Conservation (phyloP, 306 rosid species). For the Vigna reflexopilosa region DNA sequence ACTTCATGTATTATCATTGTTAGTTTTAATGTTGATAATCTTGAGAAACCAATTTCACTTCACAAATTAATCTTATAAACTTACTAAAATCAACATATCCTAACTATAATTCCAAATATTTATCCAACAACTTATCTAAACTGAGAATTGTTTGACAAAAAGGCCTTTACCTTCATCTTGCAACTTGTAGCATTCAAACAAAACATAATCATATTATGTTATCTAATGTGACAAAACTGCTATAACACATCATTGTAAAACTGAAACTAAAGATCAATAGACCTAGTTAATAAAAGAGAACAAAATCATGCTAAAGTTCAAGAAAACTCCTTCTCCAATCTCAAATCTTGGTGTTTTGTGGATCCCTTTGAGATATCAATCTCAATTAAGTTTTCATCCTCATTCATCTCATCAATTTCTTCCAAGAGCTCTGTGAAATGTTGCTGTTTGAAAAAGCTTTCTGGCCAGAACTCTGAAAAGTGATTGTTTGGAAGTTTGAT, state of each 20-base stretch:
- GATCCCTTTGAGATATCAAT: slow-evolving; percentile 72
- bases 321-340: slow-evolving; percentile 43
- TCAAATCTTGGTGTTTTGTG: slow-evolving; percentile 50
- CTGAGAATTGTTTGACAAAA: no score
- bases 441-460: slow-evolving; percentile 44
- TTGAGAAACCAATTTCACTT: no score
- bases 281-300: not conserved
- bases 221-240: no score
- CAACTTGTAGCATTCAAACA: no score
- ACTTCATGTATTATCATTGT: no score
- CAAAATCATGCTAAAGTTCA: slow-evolving; percentile 42
- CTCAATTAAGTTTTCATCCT: slow-evolving; percentile 68
- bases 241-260: not conserved
- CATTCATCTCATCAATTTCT: slow-evolving; percentile 64
- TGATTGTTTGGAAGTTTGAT: slow-evolving; percentile 54
- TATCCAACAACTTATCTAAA: no score
- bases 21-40: no score
- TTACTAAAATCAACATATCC: no score
- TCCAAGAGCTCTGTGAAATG: slow-evolving; percentile 51
- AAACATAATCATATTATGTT: no score
- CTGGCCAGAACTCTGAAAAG: slow-evolving; percentile 9
- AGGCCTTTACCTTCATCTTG: no score
- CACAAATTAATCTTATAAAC: no score
- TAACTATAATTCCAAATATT: no score
- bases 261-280: slow-evolving; percentile 5